Evolutionary conservation across 768 basidiomycete species (phyloP).

Genomic region (Rhodotorula babjevae): DNA sequence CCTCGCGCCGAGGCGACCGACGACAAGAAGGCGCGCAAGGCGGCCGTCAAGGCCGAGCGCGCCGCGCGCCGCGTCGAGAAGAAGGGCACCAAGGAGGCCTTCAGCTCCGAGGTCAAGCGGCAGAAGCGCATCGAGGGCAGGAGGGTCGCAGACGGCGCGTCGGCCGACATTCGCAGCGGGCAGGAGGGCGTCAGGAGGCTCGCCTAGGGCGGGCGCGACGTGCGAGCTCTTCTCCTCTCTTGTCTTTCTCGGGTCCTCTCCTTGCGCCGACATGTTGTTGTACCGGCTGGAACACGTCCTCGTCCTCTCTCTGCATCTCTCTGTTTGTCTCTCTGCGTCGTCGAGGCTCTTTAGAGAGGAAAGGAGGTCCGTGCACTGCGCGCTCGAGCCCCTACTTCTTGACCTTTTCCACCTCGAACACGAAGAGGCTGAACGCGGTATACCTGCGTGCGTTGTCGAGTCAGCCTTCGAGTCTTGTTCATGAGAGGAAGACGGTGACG

Average conservation of each 20-base stretch:
- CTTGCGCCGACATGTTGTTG: background rate
- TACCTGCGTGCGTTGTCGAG: background rate
- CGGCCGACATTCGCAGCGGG: slow-evolving; percentile 33
- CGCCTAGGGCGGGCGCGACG: slow-evolving; percentile 10
- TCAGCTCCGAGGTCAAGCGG: slow-evolving; percentile 48
- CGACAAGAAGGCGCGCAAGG: slow-evolving; percentile 52
- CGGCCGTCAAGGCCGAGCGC: slow-evolving; percentile 51
- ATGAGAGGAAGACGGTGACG: background rate
- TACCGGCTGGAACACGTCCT: no score
- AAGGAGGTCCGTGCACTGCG: background rate
- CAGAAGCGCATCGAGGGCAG: slow-evolving; percentile 44
- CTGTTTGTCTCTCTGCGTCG: background rate
- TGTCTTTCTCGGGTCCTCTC: background rate
- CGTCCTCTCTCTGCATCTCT: background rate
- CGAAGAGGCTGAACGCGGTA: slow-evolving; percentile 25
- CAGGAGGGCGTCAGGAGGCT: slow-evolving; percentile 29
- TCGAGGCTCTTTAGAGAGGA: background rate
- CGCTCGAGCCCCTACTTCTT: background rate
- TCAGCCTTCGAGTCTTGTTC: no score
- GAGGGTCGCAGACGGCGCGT: slow-evolving; percentile 37
- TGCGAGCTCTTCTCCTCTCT: no score
- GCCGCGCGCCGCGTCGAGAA: slow-evolving; percentile 51
- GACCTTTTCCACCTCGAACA: slow-evolving; percentile 32
- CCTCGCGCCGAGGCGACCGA: slow-evolving; percentile 64
- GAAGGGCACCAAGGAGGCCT: slow-evolving; percentile 50